Evolutionary conservation across 169 alveolate genomes (phyloP), one percentile per base, ranked within the genome.

Genomic region (Perkinsus olseni): DNA sequence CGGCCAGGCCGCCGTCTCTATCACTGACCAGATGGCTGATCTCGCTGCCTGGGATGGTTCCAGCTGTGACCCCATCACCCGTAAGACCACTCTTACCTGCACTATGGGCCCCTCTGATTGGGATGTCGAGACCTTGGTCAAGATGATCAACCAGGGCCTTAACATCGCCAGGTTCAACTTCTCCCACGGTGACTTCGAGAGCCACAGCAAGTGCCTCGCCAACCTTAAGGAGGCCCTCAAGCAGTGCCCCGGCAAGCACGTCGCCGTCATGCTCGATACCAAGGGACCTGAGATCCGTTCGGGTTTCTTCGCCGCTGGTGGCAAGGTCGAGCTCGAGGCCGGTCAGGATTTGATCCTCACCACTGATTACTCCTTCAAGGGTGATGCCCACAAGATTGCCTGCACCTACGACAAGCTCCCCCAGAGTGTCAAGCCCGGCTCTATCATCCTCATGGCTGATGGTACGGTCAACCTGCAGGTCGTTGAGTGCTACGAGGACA

Each of bases 281-380:
- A 99, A 99, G 95, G 99, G 99, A 0, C 99, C 99, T 0, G 99
- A 99, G 96, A 98, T 99, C 95, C 95, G 99, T 92, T 98, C 99
- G 11, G 99, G 99, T 74, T 92, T 97, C 94, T 95, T 98, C 74
- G 97, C 97, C 95, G 99, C 94, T 94, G 95, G 93, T 50, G 96
- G 97, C 95, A 97, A 97, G 94, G 96, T 40, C 50, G 50, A 95
- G 13, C 95, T 99, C 45, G 96, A 95, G 74, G 98, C 96, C 50
- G 99, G 99, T 28, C 97, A 98, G 93, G 96, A 97, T 74, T 97
- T 99, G 50, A 98, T 96, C 94, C 97, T 99, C 62, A 97, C 98
- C 74, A 98, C 99, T 21, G 99, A 99, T 95, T 97, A 99, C 96
- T 93, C 97, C 34, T 95, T 97, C 90, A 95, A 96, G 91, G 99